Base-by-base conservation (phyloP, 306 rosid genomes). In the Quercus aquifolioides region DNA sequence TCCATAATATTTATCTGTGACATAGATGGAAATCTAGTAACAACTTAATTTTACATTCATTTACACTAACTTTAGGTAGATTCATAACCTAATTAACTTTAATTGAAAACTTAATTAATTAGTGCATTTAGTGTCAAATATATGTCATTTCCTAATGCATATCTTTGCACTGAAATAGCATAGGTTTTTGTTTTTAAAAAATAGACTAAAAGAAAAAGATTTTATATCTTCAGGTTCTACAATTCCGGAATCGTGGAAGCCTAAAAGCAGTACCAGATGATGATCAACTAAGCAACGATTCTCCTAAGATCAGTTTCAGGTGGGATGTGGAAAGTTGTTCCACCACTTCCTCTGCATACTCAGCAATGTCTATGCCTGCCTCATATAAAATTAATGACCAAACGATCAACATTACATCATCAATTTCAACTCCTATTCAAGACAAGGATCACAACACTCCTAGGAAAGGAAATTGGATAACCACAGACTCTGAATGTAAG, bases 401-500 rank as follows among this genome's bases (percentile, higher is more conserved):
- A 38, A 8, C 46, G 11, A 38, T 38, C 15, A 49, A 49, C 13
- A 49, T 73, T 74, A 79, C 79, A 52, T 78, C 86, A 55, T 19
- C 82, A 69, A 65, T 67, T 28, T 87, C 91, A 25, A 65, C 62
- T 11, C 79, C 90, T 72, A 71, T 76, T 68, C 76, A 81, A 56
- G 78, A 86, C 31, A 72, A 60, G 68, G 75, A 83, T 60, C 80
- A 65, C 15, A 35, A 19, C 78, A 70, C 76, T 55, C 69, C 83
- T n/a, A 89, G 82, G 85, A 86, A 76, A 71, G 99, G 90, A 80
- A 90, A 88, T 71, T 95, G 99, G 99, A 95, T 93, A 88, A 95
- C 99, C 5, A 91, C 98, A 38, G 98, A 93, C 57, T 91, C 96
- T 55, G 98, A 95, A 78, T 93, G 99, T 95, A 88, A 75, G 92